phyloP scores from a whole-genome alignment of 257 asterid species.

The Ajuga chamaepitys region DNA sequence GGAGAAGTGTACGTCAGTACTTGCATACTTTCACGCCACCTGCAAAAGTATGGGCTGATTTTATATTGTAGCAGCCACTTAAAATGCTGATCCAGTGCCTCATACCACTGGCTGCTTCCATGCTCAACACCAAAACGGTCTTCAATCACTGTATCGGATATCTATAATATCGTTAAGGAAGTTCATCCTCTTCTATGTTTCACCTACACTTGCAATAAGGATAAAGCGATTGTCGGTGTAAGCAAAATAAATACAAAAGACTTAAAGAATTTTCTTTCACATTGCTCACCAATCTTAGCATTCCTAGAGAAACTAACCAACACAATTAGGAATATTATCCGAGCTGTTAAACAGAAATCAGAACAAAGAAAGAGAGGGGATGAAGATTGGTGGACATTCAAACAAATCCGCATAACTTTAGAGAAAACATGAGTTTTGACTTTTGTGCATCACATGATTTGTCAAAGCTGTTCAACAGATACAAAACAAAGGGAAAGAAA shows the following conservation, averaged over 20 bases:
- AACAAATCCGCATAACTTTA: neutral
- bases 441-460: neutral
- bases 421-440: neutral
- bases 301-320: slow-evolving; percentile 1
- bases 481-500: neutral
- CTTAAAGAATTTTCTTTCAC: neutral
- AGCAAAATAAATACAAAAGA: neutral
- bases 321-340: neutral
- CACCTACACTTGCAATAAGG: slow-evolving; percentile 3
- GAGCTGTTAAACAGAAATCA: neutral
- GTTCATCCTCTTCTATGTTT: slow-evolving; percentile 6
- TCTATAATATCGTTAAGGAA: slow-evolving; percentile 55
- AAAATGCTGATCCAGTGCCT: slow-evolving; percentile 84
- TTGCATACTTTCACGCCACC: slow-evolving; percentile 96
- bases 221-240: neutral
- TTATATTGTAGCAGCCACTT: slow-evolving; percentile 90
- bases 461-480: neutral
- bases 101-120: slow-evolving; percentile 90
- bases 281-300: slow-evolving; percentile 9
- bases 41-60: slow-evolving; percentile 97
- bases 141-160: slow-evolving; percentile 96
- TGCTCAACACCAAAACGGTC: slow-evolving; percentile 96
- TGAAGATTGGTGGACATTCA: neutral
- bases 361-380: neutral
- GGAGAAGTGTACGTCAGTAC: slow-evolving; percentile 96